These are phyloP conservation scores for Quercus parvula DNA, from an alignment of 306 rosid species.

Conservation along the genomic window DNA sequence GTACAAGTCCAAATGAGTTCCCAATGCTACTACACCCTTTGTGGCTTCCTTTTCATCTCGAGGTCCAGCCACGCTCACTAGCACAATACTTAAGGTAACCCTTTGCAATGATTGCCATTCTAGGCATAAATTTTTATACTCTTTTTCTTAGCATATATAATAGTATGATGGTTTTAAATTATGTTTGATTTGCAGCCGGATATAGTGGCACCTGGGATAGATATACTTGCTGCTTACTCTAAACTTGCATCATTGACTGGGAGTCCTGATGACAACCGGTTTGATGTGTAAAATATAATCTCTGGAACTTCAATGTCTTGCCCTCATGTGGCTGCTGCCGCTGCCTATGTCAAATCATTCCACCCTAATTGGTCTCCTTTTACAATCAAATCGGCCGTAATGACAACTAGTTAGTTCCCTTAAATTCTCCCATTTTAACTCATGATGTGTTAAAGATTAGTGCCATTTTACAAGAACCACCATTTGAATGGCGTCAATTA, in stretches of 20 bases:
- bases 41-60: slow-evolving; percentile 70
- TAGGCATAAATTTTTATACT: no score
- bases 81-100: slow-evolving; percentile 61
- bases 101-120: no score
- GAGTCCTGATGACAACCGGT: slow-evolving; percentile 31
- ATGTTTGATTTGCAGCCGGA: slow-evolving; percentile 50
- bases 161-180: no score
- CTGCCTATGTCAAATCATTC: slow-evolving; percentile 71
- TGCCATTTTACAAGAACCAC: no score
- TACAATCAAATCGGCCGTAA: slow-evolving; percentile 82
- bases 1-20: slow-evolving; percentile 29
- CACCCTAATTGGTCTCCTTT: slow-evolving; percentile 86
- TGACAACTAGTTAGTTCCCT: slow-evolving; percentile 63
- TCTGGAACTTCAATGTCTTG: slow-evolving; percentile 91
- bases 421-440: neutral
- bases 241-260: slow-evolving; percentile 39
- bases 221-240: slow-evolving; percentile 70
- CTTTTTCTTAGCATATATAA: no score
- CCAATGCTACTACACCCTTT: slow-evolving; percentile 38
- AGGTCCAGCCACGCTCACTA: slow-evolving; percentile 53
- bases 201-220: slow-evolving; percentile 73
- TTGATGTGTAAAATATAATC: slow-evolving; percentile 39
- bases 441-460: no score
- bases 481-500: no score
- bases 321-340: slow-evolving; percentile 68